Evolutionary conservation across 2,329 filamentous ascomycete genomes (phyloP).

Genomic region (Trichoderma cornu-damae): DNA sequence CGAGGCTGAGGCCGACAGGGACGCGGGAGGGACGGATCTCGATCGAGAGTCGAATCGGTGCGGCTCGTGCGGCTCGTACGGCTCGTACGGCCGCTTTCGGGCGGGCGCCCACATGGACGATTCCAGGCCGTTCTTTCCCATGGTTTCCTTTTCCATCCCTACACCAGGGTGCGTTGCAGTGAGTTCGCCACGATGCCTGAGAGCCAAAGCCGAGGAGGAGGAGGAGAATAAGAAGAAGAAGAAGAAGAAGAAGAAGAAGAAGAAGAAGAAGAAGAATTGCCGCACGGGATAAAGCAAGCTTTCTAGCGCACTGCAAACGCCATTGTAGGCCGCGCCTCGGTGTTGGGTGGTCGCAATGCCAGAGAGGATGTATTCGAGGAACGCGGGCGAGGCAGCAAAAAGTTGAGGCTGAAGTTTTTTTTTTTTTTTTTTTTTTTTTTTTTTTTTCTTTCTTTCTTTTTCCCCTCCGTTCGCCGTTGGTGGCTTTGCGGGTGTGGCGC

Average conservation of each 20-base stretch:
- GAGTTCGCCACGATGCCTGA: too few relatives aligned
- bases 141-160: neutral
- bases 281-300: neutral
- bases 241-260: too few relatives aligned
- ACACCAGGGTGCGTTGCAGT: too few relatives aligned
- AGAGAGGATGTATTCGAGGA: too few relatives aligned
- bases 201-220: too few relatives aligned
- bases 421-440: too few relatives aligned
- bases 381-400: neutral
- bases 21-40: slow-evolving; percentile 18
- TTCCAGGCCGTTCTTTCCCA: slow-evolving; percentile 11
- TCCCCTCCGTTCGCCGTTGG: too few relatives aligned
- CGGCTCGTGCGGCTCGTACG: neutral
- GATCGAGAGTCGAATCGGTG: slow-evolving; percentile 17
- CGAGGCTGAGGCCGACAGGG: neutral
- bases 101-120: slow-evolving; percentile 20
- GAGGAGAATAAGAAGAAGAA: too few relatives aligned
- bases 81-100: neutral
- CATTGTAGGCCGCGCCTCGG: neutral
- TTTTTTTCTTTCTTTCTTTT: too few relatives aligned
- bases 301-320: neutral
- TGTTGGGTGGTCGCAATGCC: neutral
- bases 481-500: too few relatives aligned
- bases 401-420: too few relatives aligned
- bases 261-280: neutral